phyloP scores from a whole-genome alignment of 2,329 filamentous ascomycete genomes.

The Neopestalotiopsis sp. region DNA sequence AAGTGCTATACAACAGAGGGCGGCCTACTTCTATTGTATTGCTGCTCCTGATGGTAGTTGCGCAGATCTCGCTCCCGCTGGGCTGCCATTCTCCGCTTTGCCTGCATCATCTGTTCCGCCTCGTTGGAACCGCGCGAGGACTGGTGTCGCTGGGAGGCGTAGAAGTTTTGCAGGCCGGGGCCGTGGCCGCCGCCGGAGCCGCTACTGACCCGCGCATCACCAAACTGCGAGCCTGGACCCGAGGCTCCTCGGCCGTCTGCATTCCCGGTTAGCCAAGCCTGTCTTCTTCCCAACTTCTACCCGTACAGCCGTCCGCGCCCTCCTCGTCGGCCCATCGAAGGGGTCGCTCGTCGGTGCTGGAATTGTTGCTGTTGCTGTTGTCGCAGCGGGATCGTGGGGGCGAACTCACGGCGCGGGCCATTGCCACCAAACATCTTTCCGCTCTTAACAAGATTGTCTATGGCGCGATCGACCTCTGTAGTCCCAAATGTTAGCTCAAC shows the following conservation, averaged over 20 bases:
- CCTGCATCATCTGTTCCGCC: constrained; percentile 98
- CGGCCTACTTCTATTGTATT: constrained; percentile 99
- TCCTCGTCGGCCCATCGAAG: constrained; percentile 34
- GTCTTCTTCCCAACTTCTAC: constrained; percentile 9
- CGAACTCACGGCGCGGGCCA: constrained; percentile 81
- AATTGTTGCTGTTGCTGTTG: constrained; percentile 14
- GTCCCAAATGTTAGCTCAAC: constrained; percentile 32
- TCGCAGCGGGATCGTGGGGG: constrained; percentile 46
- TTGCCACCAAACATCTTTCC: constrained; percentile 81
- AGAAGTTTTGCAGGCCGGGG: constrained; percentile 90
- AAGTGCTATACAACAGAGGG: constrained; percentile 74
- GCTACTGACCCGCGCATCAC: constrained; percentile 70
- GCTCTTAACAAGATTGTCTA: constrained; percentile 95
- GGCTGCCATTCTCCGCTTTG: constrained; percentile 98
- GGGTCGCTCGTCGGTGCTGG: constrained; percentile 49
- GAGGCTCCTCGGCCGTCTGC: constrained; percentile 75
- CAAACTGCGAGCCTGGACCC: constrained; percentile 75
- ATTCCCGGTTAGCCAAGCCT: constrained; percentile 30
- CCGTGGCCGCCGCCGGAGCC: constrained; percentile 56
- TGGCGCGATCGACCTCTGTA: constrained; percentile 91
- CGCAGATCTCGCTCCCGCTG: constrained; percentile 98
- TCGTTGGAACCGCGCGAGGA: constrained; percentile 83
- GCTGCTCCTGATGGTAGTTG: constrained; percentile 99
- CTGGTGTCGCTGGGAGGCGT: constrained; percentile 91
- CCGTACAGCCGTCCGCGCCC: constrained; percentile 25